A percentile compares a stretch with the other conserved stretches of the same genome.
Evolutionary conservation across 192 early-diverging fungal genomes (phyloP).

Genomic region (Coemansia furcata): DNA sequence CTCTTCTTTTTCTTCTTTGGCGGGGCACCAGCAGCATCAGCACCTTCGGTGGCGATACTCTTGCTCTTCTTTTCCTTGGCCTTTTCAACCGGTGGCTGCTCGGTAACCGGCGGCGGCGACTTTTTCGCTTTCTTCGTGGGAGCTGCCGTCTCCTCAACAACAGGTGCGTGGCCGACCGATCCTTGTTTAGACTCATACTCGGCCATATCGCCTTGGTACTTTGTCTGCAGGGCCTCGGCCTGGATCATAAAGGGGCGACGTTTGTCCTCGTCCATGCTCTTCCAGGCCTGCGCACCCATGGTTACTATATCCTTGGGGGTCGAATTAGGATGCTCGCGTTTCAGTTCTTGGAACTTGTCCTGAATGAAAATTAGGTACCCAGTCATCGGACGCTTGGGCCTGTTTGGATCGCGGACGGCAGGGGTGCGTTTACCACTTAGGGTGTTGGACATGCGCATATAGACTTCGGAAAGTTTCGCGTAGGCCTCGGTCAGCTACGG

Average conservation of each 20-base stretch:
- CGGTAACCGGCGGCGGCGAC: neutral
- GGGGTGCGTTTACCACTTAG: neutral
- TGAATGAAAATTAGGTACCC: neutral
- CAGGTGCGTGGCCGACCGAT: neutral
- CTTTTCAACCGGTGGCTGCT: neutral
- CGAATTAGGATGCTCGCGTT: neutral
- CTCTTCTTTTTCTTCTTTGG: slow-evolving; percentile 7
- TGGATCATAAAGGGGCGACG: neutral
- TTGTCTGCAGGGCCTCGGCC: neutral
- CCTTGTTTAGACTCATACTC: neutral
- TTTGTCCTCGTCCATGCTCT: neutral
- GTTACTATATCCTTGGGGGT: neutral
- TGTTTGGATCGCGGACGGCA: neutral
- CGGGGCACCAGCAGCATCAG: neutral
- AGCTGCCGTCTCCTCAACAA: neutral
- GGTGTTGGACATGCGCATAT: slow-evolving; percentile 1
- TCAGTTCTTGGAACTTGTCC: slow-evolving; percentile 1
- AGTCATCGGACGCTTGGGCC: slow-evolving; percentile 2
- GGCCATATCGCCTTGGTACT: neutral
- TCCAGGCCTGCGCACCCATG: neutral
- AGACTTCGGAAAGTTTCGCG: neutral
- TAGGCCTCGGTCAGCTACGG: neutral
- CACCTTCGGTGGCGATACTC: neutral
- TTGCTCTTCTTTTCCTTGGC: slow-evolving; percentile 1
- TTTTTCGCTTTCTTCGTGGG: neutral